phyloP scores from a whole-genome alignment of 1,139 yeast genomes.

The Pichia sp. region DNA sequence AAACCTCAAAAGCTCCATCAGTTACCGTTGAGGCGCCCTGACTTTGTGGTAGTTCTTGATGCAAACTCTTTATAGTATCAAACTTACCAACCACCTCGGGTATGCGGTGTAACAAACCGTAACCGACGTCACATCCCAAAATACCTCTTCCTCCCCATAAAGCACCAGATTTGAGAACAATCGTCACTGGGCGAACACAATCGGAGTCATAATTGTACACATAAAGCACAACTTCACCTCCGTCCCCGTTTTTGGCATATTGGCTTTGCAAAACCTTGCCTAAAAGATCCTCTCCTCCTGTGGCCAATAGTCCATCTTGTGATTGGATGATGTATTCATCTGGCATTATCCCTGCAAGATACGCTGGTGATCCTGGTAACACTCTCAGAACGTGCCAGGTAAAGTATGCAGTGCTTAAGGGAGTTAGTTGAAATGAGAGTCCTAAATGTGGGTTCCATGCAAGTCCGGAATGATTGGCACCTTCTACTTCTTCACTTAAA shows the following conservation, averaged over 20 bases:
- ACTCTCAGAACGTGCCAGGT: slow-evolving; percentile 85
- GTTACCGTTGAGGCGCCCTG: neutral
- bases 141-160: slow-evolving; percentile 67
- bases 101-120: slow-evolving; percentile 78
- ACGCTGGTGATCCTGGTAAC: slow-evolving; percentile 78
- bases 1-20: slow-evolving; percentile 2
- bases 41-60: slow-evolving; percentile 1
- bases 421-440: slow-evolving; percentile 67
- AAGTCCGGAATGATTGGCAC: too few species aligned
- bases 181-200: slow-evolving; percentile 78
- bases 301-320: slow-evolving; percentile 59
- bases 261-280: slow-evolving; percentile 62
- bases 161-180: slow-evolving; percentile 43
- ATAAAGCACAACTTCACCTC: slow-evolving; percentile 42
- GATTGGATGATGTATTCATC: slow-evolving; percentile 90
- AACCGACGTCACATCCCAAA: slow-evolving; percentile 92
- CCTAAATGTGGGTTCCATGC: slow-evolving; percentile 41
- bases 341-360: slow-evolving; percentile 73
- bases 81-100: slow-evolving; percentile 58
- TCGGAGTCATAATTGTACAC: slow-evolving; percentile 89
- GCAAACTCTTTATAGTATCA: slow-evolving; percentile 3
- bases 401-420: slow-evolving; percentile 66
- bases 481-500: slow-evolving; percentile 20
- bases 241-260: slow-evolving; percentile 35
- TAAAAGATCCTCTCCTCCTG: slow-evolving; percentile 81